A percentile compares a stretch with the other conserved stretches of the same genome.
Conservation (phyloP, 495 filamentous ascomycete genomes). For the Letharia columbiana region DNA sequence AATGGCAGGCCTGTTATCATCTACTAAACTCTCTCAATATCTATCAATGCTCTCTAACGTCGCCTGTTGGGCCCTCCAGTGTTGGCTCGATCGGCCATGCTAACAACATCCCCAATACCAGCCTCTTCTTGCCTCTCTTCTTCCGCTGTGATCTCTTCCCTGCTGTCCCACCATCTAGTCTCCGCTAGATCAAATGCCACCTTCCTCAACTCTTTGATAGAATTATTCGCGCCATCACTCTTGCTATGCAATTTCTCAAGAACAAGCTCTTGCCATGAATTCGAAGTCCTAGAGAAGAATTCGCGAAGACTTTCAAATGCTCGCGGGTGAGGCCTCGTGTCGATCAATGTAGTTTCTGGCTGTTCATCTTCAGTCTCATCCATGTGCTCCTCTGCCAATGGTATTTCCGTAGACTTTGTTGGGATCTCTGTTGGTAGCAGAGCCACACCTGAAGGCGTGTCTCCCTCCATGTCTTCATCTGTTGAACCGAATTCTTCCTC, state of each 20-base stretch:
- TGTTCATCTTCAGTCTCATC: slow-evolving; percentile 54
- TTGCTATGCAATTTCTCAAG: slow-evolving; percentile 58
- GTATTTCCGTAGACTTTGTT: slow-evolving; percentile 25
- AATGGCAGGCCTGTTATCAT: neutral
- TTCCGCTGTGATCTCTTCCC: slow-evolving; percentile 84
- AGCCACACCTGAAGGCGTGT: slow-evolving; percentile 17
- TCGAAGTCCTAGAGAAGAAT: slow-evolving; percentile 82
- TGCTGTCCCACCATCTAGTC: slow-evolving; percentile 97
- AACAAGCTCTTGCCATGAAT: slow-evolving; percentile 79
- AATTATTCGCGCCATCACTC: slow-evolving; percentile 44
- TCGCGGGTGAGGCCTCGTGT: slow-evolving; percentile 48
- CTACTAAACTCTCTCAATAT: neutral
- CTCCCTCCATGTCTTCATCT: slow-evolving; percentile 49
- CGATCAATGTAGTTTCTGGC: slow-evolving; percentile 41
- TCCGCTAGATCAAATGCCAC: slow-evolving; percentile 82
- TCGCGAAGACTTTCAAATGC: slow-evolving; percentile 89
- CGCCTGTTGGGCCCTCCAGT: slow-evolving; percentile 50
- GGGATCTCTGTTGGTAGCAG: slow-evolving; percentile 29
- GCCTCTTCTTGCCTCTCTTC: slow-evolving; percentile 96
- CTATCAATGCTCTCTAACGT: slow-evolving; percentile 29
- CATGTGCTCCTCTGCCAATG: slow-evolving; percentile 44
- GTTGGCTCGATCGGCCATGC: slow-evolving; percentile 60
- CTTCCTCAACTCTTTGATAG: slow-evolving; percentile 87
- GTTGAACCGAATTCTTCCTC: slow-evolving; percentile 58
- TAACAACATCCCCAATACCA: slow-evolving; percentile 91